A percentile compares a stretch with the other conserved stretches of the same genome.
phyloP scores from a whole-genome alignment of 2,329 filamentous ascomycete species.

The Alternaria sp. region DNA sequence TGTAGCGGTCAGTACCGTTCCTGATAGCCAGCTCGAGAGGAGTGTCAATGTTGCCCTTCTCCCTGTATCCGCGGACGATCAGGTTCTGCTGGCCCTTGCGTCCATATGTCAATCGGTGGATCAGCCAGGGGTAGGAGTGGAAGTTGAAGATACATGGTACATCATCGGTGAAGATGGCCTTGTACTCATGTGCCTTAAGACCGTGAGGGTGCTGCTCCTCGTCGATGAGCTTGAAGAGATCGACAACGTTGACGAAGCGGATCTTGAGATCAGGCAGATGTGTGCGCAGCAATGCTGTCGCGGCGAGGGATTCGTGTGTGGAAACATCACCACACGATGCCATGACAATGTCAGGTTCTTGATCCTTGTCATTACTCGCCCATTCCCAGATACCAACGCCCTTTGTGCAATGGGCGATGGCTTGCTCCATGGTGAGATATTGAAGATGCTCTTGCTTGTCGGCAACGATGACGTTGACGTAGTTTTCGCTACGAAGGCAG shows the following conservation, averaged over 20 bases:
- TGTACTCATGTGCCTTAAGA: conserved; percentile 67
- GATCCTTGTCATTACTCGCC: conserved; percentile 74
- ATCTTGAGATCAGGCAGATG: conserved; percentile 77
- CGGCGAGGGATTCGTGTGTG: conserved; percentile 78
- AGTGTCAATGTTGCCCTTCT: conserved; percentile 87
- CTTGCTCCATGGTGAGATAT: conserved; percentile 76
- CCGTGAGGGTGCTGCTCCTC: conserved; percentile 77
- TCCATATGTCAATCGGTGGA: conserved; percentile 80
- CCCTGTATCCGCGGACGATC: conserved; percentile 80
- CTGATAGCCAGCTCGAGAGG: conserved; percentile 80
- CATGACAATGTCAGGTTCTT: conserved; percentile 78
- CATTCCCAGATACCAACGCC: conserved; percentile 81
- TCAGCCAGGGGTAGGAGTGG: conserved; percentile 83
- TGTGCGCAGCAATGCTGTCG: conserved; percentile 76
- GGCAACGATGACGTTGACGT: conserved; percentile 82
- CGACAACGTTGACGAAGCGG: conserved; percentile 81
- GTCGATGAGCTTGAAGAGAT: conserved; percentile 81
- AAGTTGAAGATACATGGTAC: conserved; percentile 84
- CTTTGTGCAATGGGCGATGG: conserved; percentile 79
- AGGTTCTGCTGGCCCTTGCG: conserved; percentile 73
- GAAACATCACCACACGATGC: conserved; percentile 78
- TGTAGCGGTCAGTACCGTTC: conserved; percentile 80
- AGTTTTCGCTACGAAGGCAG: conserved; percentile 76
- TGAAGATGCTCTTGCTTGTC: conserved; percentile 84
- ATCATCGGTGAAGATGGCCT: conserved; percentile 74